Percentiles rank a stretch among this genome's conserved stretches.
These are phyloP conservation scores for Pichia cactophila DNA, from an alignment of 1,139 yeast species.

Conservation along the genomic window DNA sequence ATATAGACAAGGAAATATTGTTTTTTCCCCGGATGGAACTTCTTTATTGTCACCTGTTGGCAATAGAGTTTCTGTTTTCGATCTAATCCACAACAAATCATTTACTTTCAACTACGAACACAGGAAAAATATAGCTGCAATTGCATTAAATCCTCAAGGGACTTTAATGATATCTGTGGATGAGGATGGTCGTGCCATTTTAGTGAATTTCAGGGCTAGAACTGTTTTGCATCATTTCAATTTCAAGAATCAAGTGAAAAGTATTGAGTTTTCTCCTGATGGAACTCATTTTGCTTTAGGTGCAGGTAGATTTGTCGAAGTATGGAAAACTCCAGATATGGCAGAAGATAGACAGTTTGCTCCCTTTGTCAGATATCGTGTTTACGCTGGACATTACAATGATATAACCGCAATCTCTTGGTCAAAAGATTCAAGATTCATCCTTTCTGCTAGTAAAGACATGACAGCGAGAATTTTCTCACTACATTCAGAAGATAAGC, in stretches of 20 bases:
- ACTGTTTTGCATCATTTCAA: slow-evolving; percentile 94
- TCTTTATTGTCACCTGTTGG: slow-evolving; percentile 88
- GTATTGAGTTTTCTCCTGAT: slow-evolving; percentile 79
- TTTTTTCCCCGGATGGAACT: slow-evolving; percentile 84
- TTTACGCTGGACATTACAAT: slow-evolving; percentile 88
- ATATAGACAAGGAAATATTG: slow-evolving; percentile 80
- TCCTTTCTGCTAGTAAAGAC: slow-evolving; percentile 82
- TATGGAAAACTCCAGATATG: slow-evolving; percentile 86
- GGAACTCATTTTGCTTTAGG: slow-evolving; percentile 86
- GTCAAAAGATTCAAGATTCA: slow-evolving; percentile 86
- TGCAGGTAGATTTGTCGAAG: slow-evolving; percentile 72
- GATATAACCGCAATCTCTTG: slow-evolving; percentile 75
- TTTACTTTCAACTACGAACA: slow-evolving; percentile 92
- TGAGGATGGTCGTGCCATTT: slow-evolving; percentile 85
- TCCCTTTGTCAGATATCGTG: slow-evolving; percentile 85
- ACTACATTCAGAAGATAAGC: slow-evolving; percentile 61
- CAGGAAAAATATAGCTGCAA: slow-evolving; percentile 68
- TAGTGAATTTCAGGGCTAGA: slow-evolving; percentile 76
- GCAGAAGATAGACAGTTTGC: slow-evolving; percentile 80
- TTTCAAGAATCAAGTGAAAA: slow-evolving; percentile 71
- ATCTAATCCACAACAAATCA: slow-evolving; percentile 73
- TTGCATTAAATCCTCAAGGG: slow-evolving; percentile 78
- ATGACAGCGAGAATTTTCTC: slow-evolving; percentile 86
- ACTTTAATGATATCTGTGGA: slow-evolving; percentile 82
- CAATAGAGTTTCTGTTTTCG: slow-evolving; percentile 84